These are phyloP conservation scores for Cenchrus purpureus DNA, from an alignment of 176 grass and related monocot species.

Conservation along the genomic window DNA sequence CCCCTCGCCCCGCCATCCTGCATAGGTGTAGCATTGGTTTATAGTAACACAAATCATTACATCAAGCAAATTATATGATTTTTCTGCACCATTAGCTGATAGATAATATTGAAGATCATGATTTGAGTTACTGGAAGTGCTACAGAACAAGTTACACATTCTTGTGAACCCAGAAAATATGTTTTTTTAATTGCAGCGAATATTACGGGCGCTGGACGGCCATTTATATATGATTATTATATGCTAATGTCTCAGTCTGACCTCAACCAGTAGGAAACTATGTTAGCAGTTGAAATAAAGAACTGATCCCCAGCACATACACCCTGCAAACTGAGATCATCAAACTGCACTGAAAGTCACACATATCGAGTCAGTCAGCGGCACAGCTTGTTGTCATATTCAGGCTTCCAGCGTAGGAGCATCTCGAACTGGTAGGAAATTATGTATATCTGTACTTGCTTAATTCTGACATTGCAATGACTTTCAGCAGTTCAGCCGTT, in stretches of 20 bases:
- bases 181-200: too few species aligned
- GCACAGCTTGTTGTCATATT: background rate
- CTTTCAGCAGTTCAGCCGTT: slow-evolving; percentile 35
- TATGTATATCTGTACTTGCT: background rate
- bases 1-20: too few species aligned
- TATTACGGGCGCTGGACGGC: too few species aligned
- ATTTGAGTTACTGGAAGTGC: too few species aligned
- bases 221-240: background rate
- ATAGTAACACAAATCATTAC: too few species aligned
- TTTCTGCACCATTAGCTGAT: too few species aligned
- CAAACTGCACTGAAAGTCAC: slow-evolving; percentile 37
- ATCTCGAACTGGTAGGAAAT: background rate
- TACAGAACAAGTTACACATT: too few species aligned
- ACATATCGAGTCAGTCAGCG: slow-evolving; percentile 28
- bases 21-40: too few species aligned
- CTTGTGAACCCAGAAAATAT: too few species aligned
- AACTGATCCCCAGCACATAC: background rate
- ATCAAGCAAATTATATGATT: too few species aligned
- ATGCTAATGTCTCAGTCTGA: background rate
- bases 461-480: background rate
- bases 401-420: background rate
- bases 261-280: background rate
- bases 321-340: background rate
- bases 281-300: background rate
- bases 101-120: too few species aligned